A percentile compares a stretch with the other conserved stretches of the same genome.
phyloP scores from a whole-genome alignment of 345 rosid species.

The Hirschfeldia incana region DNA sequence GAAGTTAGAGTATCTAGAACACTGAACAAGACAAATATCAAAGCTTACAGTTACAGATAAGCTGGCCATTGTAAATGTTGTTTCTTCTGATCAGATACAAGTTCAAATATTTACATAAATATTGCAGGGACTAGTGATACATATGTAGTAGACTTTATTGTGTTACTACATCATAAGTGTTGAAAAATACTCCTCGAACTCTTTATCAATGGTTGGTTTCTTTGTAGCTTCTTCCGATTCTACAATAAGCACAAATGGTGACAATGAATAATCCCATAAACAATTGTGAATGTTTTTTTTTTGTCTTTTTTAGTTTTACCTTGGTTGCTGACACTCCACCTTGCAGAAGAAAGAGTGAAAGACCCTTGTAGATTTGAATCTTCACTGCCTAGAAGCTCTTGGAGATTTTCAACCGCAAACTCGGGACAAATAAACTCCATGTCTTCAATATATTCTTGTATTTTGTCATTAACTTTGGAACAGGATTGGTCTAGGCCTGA shows the following conservation, averaged over 20 bases:
- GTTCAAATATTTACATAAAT: not conserved
- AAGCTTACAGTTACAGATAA: not conserved
- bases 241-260: not conserved
- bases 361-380: conserved; percentile 13
- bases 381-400: not conserved
- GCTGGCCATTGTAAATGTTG: not conserved
- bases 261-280: too few species aligned
- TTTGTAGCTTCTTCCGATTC: conserved; percentile 14
- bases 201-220: conserved; percentile 86
- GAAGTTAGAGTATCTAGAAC: not conserved
- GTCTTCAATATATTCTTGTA: conserved; percentile 20
- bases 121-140: not conserved
- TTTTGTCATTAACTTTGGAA: conserved; percentile 8
- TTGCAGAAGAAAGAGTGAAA: conserved; percentile 24
- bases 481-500: conserved; percentile 20
- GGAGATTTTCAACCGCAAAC: conserved; percentile 9
- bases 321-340: conserved; percentile 29
- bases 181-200: conserved; percentile 86
- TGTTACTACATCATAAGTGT: conserved; percentile 57
- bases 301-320: not conserved
- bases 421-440: conserved; percentile 16
- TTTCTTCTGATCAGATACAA: not conserved
- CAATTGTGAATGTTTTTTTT: too few species aligned
- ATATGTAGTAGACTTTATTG: not conserved
- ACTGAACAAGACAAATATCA: not conserved